phyloP scores from a whole-genome alignment of 352 stramenopile genomes.

The Phytopythium montanum region DNA sequence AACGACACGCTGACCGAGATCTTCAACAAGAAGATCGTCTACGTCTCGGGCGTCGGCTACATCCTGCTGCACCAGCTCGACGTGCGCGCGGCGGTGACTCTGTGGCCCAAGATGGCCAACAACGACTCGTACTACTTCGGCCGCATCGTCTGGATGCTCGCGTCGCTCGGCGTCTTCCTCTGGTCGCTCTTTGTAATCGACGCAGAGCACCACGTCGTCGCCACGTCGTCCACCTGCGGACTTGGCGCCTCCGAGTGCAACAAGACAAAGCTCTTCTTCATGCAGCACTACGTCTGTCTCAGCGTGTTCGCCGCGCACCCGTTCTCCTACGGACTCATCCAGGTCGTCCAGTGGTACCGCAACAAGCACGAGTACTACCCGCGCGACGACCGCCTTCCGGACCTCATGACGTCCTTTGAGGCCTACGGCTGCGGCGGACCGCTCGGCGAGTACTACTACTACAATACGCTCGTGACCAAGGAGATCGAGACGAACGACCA shows the following conservation, averaged over 20 bases:
- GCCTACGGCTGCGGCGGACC: slow-evolving; percentile 26
- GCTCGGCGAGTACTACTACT: slow-evolving; percentile 36
- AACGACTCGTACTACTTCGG: slow-evolving; percentile 36
- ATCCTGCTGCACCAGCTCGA: slow-evolving; percentile 35
- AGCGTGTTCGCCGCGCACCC: slow-evolving; percentile 23
- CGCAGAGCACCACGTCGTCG: slow-evolving; percentile 19
- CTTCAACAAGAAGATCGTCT: slow-evolving; percentile 32
- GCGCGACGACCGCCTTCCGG: slow-evolving; percentile 13
- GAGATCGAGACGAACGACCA: slow-evolving; percentile 2
- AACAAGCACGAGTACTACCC: slow-evolving; percentile 28
- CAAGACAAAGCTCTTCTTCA: slow-evolving; percentile 10
- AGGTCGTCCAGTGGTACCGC: slow-evolving; percentile 27
- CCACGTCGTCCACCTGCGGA: slow-evolving; percentile 13
- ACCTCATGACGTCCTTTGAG: slow-evolving; percentile 31
- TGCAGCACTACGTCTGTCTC: slow-evolving; percentile 27
- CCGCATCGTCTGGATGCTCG: slow-evolving; percentile 31
- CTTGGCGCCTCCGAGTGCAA: slow-evolving; percentile 28
- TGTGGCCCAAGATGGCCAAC: slow-evolving; percentile 40
- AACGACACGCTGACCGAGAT: slow-evolving; percentile 15
- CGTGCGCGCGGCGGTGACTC: slow-evolving; percentile 26
- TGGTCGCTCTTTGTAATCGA: slow-evolving; percentile 19
- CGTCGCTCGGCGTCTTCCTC: slow-evolving; percentile 20
- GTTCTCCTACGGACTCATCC: slow-evolving; percentile 27
- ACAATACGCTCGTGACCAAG: slow-evolving; percentile 29
- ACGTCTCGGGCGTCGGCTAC: slow-evolving; percentile 26